phyloP scores from a whole-genome alignment of 805 yeast species.

The Kluyveromyces lactis region DNA sequence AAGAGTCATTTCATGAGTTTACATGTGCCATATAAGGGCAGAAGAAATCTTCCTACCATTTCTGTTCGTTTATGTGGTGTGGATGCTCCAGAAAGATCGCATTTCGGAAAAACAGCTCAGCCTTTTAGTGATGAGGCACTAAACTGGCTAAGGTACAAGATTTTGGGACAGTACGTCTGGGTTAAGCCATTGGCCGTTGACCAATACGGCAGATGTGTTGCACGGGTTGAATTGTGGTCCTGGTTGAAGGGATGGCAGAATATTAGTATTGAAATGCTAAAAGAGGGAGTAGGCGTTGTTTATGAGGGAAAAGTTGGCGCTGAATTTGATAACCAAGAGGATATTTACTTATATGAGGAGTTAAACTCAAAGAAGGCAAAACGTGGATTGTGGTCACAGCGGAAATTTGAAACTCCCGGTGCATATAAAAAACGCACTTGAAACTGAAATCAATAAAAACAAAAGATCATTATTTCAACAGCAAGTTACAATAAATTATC shows the following conservation, averaged over 20 bases:
- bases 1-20: slow-evolving; percentile 21
- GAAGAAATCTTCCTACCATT: slow-evolving; percentile 42
- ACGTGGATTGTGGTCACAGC: slow-evolving; percentile 63
- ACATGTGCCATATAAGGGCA: slow-evolving; percentile 22
- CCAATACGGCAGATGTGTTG: slow-evolving; percentile 85
- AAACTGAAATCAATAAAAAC: background rate
- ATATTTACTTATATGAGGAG: slow-evolving; percentile 52
- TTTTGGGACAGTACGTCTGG: slow-evolving; percentile 60
- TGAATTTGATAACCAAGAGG: slow-evolving; percentile 77
- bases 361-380: slow-evolving; percentile 44
- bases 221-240: slow-evolving; percentile 51
- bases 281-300: slow-evolving; percentile 74
- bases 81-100: slow-evolving; percentile 95
- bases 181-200: slow-evolving; percentile 76
- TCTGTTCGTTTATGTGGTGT: slow-evolving; percentile 83
- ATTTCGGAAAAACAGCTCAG: slow-evolving; percentile 91
- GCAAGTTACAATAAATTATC: no score
- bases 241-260: slow-evolving; percentile 64
- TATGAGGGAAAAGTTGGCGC: slow-evolving; percentile 79
- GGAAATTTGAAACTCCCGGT: slow-evolving; percentile 61
- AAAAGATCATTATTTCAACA: background rate
- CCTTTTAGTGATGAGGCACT: slow-evolving; percentile 81
- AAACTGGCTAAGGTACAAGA: slow-evolving; percentile 58
- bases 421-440: slow-evolving; percentile 48
- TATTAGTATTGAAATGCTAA: slow-evolving; percentile 81